These are phyloP conservation scores for Leccinum broughii DNA, from an alignment of 768 basidiomycete species.

Conservation along the genomic window DNA sequence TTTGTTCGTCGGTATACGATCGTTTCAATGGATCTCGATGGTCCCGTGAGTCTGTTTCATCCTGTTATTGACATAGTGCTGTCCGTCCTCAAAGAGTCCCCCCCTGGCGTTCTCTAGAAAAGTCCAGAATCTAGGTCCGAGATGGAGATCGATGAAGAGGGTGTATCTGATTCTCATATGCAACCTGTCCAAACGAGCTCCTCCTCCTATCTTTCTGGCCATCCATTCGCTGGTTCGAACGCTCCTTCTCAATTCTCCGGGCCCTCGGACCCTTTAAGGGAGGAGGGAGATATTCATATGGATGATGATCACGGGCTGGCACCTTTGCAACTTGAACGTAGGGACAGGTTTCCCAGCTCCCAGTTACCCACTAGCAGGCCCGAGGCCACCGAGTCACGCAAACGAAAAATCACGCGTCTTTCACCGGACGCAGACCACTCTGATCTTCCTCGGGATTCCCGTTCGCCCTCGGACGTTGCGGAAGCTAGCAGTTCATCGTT, in stretches of 20 bases:
- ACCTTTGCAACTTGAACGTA: not conserved
- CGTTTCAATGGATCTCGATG: constrained; percentile 16
- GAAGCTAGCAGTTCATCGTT: not conserved
- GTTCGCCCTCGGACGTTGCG: not conserved
- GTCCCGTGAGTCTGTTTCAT: constrained; percentile 15
- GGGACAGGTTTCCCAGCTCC: not conserved
- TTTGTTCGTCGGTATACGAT: not conserved
- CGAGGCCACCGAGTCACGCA: constrained; percentile 4
- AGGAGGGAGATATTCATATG: not conserved
- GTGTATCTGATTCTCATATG: not conserved
- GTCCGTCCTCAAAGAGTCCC: not conserved
- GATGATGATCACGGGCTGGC: not conserved
- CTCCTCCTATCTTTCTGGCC: not conserved
- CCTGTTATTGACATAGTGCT: not conserved
- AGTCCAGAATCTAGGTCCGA: not conserved
- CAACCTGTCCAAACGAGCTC: not conserved
- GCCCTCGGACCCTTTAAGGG: not conserved
- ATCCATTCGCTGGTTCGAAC: not conserved
- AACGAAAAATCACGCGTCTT: constrained; percentile 19
- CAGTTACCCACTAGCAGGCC: not conserved
- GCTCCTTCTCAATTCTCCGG: not conserved
- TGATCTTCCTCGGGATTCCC: not conserved
- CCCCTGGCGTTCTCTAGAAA: constrained; percentile 6
- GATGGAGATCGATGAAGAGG: constrained; percentile 18
- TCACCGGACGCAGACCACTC: not conserved